Evolutionary conservation across 208 protist species (phyloP).

Genomic region (Leishmania mexicana): DNA sequence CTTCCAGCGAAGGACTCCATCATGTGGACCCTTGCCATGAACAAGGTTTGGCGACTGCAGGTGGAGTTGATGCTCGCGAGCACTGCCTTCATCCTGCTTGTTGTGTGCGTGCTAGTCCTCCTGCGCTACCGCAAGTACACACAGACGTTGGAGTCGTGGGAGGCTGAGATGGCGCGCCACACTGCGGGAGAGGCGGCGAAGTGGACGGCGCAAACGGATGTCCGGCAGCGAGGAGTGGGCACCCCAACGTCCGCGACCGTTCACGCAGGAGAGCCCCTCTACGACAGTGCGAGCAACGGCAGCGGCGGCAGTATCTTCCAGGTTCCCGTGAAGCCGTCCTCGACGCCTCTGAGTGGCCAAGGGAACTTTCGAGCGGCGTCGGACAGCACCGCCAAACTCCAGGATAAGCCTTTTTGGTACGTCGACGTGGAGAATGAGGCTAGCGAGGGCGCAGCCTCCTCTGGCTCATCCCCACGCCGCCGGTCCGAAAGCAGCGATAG

Average conservation of each 20-base stretch:
- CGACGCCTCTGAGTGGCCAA: neutral
- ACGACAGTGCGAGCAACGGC: neutral
- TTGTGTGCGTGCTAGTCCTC: neutral
- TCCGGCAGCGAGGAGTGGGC: neutral
- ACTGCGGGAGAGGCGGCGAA: neutral
- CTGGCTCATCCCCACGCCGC: neutral
- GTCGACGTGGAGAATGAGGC: neutral
- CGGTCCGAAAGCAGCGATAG: neutral
- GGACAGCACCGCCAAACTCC: neutral
- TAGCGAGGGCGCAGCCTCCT: neutral
- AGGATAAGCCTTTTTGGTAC: neutral
- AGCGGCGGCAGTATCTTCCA: neutral
- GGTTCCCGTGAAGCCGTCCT: neutral
- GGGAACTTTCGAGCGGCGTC: neutral
- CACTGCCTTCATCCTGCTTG: neutral
- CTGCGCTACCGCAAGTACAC: constrained; percentile 16
- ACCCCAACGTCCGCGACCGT: neutral
- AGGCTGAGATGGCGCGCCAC: neutral
- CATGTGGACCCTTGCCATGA: constrained; percentile 5
- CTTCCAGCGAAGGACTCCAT: constrained; percentile 8
- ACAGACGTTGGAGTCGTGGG: constrained; percentile 3
- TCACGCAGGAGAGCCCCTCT: neutral
- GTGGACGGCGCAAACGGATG: constrained; percentile 5
- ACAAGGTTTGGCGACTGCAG: constrained; percentile 3
- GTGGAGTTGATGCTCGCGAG: constrained; percentile 9